phyloP scores from a whole-genome alignment of 192 early-diverging fungal genomes.

The Haplosporangium gracile region DNA sequence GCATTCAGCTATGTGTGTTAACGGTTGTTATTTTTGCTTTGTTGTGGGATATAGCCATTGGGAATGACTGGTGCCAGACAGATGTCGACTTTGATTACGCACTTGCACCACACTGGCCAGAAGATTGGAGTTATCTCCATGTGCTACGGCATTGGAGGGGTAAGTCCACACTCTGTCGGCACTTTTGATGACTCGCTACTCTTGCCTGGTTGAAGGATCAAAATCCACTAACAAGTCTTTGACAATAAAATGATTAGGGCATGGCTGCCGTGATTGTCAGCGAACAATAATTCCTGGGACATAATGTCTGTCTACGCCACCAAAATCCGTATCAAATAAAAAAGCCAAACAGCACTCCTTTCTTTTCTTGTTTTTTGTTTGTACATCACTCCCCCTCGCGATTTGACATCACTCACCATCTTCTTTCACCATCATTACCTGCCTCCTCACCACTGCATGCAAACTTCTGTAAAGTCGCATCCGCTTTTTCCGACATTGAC shows the following conservation, averaged over 20 bases:
- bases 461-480: neutral
- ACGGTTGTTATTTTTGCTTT: neutral
- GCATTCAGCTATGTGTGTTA: neutral
- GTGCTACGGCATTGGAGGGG: conserved; percentile 92
- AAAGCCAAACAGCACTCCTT: neutral
- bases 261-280: conserved; percentile 51
- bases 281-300: neutral
- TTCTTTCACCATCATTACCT: neutral
- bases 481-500: neutral
- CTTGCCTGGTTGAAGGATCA: neutral
- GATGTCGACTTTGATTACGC: conserved; percentile 91
- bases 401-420: neutral
- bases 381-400: neutral
- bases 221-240: neutral
- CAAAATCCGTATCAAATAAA: conserved; percentile 6
- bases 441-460: neutral
- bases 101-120: conserved; percentile 87
- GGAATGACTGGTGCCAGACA: conserved; percentile 94
- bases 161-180: conserved; percentile 4
- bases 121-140: conserved; percentile 89
- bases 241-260: conserved; percentile 4
- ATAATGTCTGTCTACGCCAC: conserved; percentile 5
- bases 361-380: neutral
- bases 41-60: conserved; percentile 61
- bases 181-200: neutral